Evolutionary conservation across 306 rosid genomes (phyloP).

Genomic region (Cucurbita moschata): DNA sequence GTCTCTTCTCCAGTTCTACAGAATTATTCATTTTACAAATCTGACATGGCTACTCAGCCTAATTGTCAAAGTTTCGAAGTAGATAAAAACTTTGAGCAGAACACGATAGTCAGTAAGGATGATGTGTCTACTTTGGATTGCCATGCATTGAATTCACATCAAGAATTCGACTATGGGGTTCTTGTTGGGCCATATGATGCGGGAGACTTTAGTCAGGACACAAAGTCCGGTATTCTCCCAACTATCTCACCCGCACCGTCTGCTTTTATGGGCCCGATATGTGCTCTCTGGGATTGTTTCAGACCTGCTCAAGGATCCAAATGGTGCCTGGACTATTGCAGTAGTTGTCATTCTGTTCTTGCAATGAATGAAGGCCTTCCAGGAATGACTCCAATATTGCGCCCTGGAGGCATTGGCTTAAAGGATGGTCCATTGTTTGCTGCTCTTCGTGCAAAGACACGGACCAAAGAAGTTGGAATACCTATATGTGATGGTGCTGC

Average conservation of each 20-base stretch:
- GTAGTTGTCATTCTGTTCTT: conserved; percentile 71
- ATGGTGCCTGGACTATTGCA: conserved; percentile 87
- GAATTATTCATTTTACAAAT: conserved; percentile 28
- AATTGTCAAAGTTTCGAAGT: background rate
- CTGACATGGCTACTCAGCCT: conserved; percentile 32
- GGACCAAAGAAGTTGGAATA: conserved; percentile 81
- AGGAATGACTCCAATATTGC: conserved; percentile 79
- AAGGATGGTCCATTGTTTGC: conserved; percentile 74
- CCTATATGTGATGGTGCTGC: conserved; percentile 98
- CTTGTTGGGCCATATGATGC: conserved; percentile 30
- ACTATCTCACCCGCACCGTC: conserved; percentile 83
- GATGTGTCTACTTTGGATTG: conserved; percentile 30
- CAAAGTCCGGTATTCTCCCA: conserved; percentile 45
- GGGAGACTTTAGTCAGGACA: conserved; percentile 35
- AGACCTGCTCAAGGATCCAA: conserved; percentile 80
- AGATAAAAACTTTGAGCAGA: background rate
- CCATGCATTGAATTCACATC: conserved; percentile 41
- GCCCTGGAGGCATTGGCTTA: conserved; percentile 86
- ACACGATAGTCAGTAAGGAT: background rate
- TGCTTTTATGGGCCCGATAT: conserved; percentile 89
- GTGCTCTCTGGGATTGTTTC: conserved; percentile 98
- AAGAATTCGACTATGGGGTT: conserved; percentile 36
- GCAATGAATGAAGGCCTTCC: conserved; percentile 91
- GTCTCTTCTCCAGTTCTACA: conserved; percentile 30
- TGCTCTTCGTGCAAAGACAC: conserved; percentile 82